phyloP scores from a whole-genome alignment of 345 rosid species.

The Camelina laxa region DNA sequence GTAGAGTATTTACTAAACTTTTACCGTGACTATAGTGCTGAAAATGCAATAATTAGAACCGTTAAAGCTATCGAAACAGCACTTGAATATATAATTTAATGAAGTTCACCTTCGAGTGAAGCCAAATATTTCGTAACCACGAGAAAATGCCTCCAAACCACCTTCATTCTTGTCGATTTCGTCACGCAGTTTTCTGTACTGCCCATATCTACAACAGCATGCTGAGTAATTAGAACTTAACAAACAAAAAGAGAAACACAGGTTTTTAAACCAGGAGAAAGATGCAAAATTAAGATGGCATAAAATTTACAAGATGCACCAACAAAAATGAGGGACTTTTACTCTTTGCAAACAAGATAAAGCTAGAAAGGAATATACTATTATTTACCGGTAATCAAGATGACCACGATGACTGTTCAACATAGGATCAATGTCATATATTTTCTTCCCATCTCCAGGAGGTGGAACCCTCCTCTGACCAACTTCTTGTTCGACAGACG shows the following conservation, averaged over 20 bases:
- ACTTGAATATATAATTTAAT: not conserved
- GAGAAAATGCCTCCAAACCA: constrained; percentile 91
- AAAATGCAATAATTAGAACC: not conserved
- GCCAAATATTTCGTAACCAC: constrained; percentile 92
- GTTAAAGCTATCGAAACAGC: not conserved
- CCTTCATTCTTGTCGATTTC: constrained; percentile 83
- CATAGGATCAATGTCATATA: constrained; percentile 86
- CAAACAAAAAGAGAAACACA: constrained; percentile 20
- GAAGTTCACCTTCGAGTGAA: constrained; percentile 68
- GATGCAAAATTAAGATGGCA: constrained; percentile 3
- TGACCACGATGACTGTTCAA: constrained; percentile 61
- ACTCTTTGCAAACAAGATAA: constrained; percentile 20
- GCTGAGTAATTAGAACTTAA: constrained; percentile 21
- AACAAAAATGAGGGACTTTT: constrained; percentile 11
- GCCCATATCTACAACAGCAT: constrained; percentile 57
- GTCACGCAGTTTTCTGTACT: constrained; percentile 69
- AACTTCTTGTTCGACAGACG: constrained; percentile 39
- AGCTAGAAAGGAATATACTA: not conserved
- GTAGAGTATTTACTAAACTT: constrained; percentile 27
- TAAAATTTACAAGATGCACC: not conserved
- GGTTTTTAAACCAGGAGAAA: not conserved
- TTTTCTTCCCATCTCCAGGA: constrained; percentile 77
- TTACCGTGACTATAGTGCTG: constrained; percentile 7
- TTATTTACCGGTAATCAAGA: constrained; percentile 79
- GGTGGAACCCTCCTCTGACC: constrained; percentile 57